phyloP scores from a whole-genome alignment of 352 stramenopile species.

The Globisporangium spiculum region DNA sequence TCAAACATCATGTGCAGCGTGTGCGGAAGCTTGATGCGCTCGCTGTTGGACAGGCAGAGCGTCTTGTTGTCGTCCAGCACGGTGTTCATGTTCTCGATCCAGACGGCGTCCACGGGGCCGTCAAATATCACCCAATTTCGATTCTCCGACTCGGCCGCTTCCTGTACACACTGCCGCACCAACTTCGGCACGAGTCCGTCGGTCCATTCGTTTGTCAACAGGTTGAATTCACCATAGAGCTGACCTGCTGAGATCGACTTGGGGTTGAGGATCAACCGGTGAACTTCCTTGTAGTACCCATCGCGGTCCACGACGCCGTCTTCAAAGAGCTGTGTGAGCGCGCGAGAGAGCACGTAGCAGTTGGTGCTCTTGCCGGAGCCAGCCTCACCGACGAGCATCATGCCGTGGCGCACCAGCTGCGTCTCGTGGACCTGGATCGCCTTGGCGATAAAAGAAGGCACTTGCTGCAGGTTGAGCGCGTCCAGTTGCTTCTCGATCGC shows the following conservation, averaged over 20 bases:
- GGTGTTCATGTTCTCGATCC: slow-evolving; percentile 94
- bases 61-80: slow-evolving; percentile 90
- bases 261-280: slow-evolving; percentile 89
- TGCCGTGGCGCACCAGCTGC: slow-evolving; percentile 90
- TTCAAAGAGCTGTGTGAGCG: slow-evolving; percentile 70
- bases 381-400: slow-evolving; percentile 94
- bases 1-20: slow-evolving; percentile 94
- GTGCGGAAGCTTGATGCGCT: slow-evolving; percentile 84
- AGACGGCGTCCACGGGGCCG: slow-evolving; percentile 88
- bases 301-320: slow-evolving; percentile 82
- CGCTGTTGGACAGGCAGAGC: slow-evolving; percentile 81
- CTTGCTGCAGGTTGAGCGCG: slow-evolving; percentile 72
- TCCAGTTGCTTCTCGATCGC: slow-evolving; percentile 84
- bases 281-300: slow-evolving; percentile 87
- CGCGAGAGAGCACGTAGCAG: slow-evolving; percentile 66
- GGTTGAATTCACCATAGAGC: slow-evolving; percentile 93
- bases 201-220: slow-evolving; percentile 94
- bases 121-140: slow-evolving; percentile 92
- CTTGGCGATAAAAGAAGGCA: slow-evolving; percentile 85
- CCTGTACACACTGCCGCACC: slow-evolving; percentile 85
- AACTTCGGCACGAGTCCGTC: slow-evolving; percentile 92
- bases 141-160: slow-evolving; percentile 74
- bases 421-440: slow-evolving; percentile 90
- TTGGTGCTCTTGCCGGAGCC: slow-evolving; percentile 89
- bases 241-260: slow-evolving; percentile 96